These are phyloP conservation scores for Pisolithus thermaeus DNA, from an alignment of 1,284 basidiomycete genomes.

Conservation along the genomic window DNA sequence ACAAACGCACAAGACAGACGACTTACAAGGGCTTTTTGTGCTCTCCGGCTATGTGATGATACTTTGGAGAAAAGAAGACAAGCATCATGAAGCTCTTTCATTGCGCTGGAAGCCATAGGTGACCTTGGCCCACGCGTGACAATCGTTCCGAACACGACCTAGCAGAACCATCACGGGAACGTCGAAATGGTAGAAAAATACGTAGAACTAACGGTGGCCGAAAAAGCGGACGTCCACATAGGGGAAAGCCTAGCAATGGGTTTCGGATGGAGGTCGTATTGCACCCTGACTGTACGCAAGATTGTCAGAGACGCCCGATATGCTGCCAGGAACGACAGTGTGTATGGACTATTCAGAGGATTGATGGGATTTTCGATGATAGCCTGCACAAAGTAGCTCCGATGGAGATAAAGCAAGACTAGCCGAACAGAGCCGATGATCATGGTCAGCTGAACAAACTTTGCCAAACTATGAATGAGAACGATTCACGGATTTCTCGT, in stretches of 20 bases:
- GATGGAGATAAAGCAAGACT: slow-evolving; percentile 67
- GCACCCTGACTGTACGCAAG: slow-evolving; percentile 47
- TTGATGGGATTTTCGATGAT: slow-evolving; percentile 55
- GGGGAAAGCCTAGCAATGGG: slow-evolving; percentile 51
- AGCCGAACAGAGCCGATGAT: background rate
- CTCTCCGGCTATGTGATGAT: slow-evolving; percentile 47
- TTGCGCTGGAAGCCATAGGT: slow-evolving; percentile 51
- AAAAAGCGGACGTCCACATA: slow-evolving; percentile 64
- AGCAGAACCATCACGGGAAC: slow-evolving; percentile 8
- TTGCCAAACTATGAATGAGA: background rate
- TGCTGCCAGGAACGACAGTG: slow-evolving; percentile 59
- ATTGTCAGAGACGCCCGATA: slow-evolving; percentile 55
- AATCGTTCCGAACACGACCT: slow-evolving; percentile 66
- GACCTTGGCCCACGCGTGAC: slow-evolving; percentile 58
- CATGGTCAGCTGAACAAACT: slow-evolving; percentile 1
- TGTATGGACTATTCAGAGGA: slow-evolving; percentile 53
- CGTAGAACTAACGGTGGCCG: slow-evolving; percentile 44
- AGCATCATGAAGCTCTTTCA: slow-evolving; percentile 58
- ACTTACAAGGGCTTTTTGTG: slow-evolving; percentile 55
- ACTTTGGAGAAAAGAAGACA: slow-evolving; percentile 54
- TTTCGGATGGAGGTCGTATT: slow-evolving; percentile 47
- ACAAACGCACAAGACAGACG: background rate
- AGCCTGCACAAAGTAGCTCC: slow-evolving; percentile 65
- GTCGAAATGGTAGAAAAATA: background rate
- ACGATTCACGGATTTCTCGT: slow-evolving; percentile 48